A percentile compares a stretch with the other conserved stretches of the same genome.
Conservation (phyloP, 2,329 filamentous ascomycete species). For the Trichophyton verrucosum region DNA sequence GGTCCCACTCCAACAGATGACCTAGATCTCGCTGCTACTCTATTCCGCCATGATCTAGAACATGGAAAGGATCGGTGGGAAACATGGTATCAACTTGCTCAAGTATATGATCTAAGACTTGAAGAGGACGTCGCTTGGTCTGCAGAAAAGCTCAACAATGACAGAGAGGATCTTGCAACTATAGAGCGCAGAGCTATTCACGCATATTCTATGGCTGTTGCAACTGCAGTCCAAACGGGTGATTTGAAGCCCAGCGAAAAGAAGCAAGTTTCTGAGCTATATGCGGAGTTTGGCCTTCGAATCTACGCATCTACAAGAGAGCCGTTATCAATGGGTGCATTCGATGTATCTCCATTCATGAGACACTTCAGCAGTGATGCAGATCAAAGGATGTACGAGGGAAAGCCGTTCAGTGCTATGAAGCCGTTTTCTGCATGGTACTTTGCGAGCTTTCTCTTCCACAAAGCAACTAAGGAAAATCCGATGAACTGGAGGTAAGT, state of each 20-base stretch:
- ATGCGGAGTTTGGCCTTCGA: slow-evolving; percentile 55
- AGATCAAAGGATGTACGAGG: slow-evolving; percentile 44
- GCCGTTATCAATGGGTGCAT: slow-evolving; percentile 56
- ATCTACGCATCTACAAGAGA: slow-evolving; percentile 57
- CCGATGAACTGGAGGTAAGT: slow-evolving; percentile 52
- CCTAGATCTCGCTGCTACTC: slow-evolving; percentile 66
- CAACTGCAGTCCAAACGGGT: slow-evolving; percentile 46
- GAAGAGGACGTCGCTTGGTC: slow-evolving; percentile 83
- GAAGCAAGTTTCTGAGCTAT: slow-evolving; percentile 51
- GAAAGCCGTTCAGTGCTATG: slow-evolving; percentile 45
- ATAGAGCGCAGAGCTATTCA: slow-evolving; percentile 73
- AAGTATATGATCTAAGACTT: slow-evolving; percentile 76
- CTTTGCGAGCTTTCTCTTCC: slow-evolving; percentile 50
- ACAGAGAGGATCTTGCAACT: slow-evolving; percentile 58
- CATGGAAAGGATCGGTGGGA: slow-evolving; percentile 76
- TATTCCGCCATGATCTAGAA: slow-evolving; percentile 69
- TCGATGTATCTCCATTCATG: slow-evolving; percentile 48
- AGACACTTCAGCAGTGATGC: slow-evolving; percentile 48
- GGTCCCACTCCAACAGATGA: slow-evolving; percentile 72
- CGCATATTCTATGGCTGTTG: slow-evolving; percentile 60
- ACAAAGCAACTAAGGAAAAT: slow-evolving; percentile 45
- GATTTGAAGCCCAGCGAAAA: slow-evolving; percentile 43
- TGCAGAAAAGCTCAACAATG: slow-evolving; percentile 82
- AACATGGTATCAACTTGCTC: slow-evolving; percentile 77
- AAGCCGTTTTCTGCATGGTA: slow-evolving; percentile 51